Conservation (phyloP, 352 stramenopile species). For the Plasmopara viticola region DNA sequence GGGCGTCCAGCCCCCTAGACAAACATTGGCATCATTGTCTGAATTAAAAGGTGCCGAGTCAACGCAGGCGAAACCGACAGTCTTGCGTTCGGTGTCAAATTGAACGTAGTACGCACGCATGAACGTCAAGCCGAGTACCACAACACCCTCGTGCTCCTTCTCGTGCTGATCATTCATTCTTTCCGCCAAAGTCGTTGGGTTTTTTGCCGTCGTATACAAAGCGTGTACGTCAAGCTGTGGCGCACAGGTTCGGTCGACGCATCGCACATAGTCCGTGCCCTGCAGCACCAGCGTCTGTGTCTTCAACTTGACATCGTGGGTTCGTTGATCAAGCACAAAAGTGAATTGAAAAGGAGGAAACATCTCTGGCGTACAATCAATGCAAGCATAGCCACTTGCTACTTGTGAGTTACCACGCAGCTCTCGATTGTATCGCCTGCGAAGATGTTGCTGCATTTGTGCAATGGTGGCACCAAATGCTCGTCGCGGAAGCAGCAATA, state of each 20-base stretch:
- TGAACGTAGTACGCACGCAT: conserved; percentile 61
- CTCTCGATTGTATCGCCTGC: conserved; percentile 13
- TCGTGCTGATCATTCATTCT: conserved; percentile 7
- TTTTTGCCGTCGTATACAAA: conserved; percentile 26
- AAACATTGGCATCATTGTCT: conserved; percentile 8
- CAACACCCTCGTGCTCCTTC: conserved; percentile 23
- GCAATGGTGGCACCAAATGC: conserved; percentile 39
- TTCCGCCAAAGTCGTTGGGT: conserved; percentile 11
- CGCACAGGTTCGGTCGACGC: conserved; percentile 42
- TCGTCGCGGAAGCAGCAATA: conserved; percentile 41
- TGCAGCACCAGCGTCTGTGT: conserved; percentile 38
- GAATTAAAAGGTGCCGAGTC: conserved; percentile 1
- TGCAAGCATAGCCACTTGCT: conserved; percentile 41
- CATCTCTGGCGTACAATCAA: conserved; percentile 36
- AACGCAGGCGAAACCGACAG: conserved; percentile 47
- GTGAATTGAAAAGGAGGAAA: conserved; percentile 50
- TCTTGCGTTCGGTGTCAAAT: conserved; percentile 41
- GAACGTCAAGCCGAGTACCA: conserved; percentile 60
- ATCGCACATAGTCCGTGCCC: conserved; percentile 57
- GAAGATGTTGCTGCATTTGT: conserved; percentile 34
- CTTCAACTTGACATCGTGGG: background rate
- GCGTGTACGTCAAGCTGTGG: conserved; percentile 53
- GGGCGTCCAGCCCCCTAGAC: conserved; percentile 28
- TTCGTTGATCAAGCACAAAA: conserved; percentile 20
- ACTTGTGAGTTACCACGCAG: conserved; percentile 20